A percentile compares a stretch with the other conserved stretches of the same genome.
These are phyloP conservation scores for Diaporthe caulivora DNA, from an alignment of 2,329 filamentous ascomycete species.

Conservation along the genomic window DNA sequence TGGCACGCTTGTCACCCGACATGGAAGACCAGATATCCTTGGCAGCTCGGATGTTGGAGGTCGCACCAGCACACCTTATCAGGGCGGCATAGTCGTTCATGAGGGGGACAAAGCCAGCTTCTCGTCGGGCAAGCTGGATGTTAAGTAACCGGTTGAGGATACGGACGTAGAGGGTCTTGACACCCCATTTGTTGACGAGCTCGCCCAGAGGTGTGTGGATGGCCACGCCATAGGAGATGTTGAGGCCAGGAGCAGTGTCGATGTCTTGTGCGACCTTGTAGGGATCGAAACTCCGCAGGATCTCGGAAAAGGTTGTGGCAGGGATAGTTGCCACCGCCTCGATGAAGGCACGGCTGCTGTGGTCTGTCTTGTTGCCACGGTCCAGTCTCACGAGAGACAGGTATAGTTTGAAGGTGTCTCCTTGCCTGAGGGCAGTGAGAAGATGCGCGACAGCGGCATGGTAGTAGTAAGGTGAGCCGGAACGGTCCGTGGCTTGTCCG, in stretches of 20 bases:
- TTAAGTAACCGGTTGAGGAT: constrained; percentile 34
- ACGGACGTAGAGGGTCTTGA: constrained; percentile 55
- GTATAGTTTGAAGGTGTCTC: constrained; percentile 35
- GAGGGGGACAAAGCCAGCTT: constrained; percentile 45
- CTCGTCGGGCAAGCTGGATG: constrained; percentile 46
- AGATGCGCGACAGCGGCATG: constrained; percentile 13
- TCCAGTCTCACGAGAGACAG: constrained; percentile 42
- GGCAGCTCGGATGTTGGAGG: constrained; percentile 51
- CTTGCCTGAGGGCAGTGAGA: constrained; percentile 34
- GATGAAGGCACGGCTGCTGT: constrained; percentile 40
- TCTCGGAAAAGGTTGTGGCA: constrained; percentile 70
- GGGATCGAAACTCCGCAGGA: constrained; percentile 73
- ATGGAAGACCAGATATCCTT: constrained; percentile 47
- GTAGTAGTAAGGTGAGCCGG: constrained; percentile 10
- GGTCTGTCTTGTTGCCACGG: neutral
- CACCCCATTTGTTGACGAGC: constrained; percentile 58
- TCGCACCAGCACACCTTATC: constrained; percentile 61
- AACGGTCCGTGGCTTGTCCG: neutral
- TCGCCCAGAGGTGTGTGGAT: constrained; percentile 53
- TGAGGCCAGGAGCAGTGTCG: constrained; percentile 59
- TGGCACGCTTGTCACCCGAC: constrained; percentile 34
- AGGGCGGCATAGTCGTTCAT: constrained; percentile 59
- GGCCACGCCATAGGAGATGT: constrained; percentile 55
- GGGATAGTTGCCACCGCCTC: constrained; percentile 58
- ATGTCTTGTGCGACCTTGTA: constrained; percentile 60